A percentile compares a stretch with the other conserved stretches of the same genome.
These are phyloP conservation scores for Chlamydomonas applanata DNA, from an alignment of 139 green algal species.

Conservation along the genomic window DNA sequence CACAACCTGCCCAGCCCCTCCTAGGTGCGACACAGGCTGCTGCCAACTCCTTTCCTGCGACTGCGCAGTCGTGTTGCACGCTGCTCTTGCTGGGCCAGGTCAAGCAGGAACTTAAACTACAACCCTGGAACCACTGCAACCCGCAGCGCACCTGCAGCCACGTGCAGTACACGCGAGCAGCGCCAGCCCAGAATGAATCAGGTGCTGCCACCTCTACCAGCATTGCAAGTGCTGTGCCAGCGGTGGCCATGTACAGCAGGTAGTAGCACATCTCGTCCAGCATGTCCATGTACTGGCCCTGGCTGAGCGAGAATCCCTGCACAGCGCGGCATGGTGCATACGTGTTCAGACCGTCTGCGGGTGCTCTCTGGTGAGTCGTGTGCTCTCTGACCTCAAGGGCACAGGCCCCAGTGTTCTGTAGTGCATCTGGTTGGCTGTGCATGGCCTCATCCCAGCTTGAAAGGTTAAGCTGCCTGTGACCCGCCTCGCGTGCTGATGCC, in stretches of 20 bases:
- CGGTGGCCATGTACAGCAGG: constrained; percentile 9
- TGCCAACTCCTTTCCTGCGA: not conserved
- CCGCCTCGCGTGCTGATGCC: not conserved
- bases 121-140: not conserved
- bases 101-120: not conserved
- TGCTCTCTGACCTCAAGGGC: not conserved
- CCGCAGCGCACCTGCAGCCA: constrained; percentile 2
- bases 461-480: not conserved
- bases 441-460: not conserved
- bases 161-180: not conserved
- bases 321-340: not conserved
- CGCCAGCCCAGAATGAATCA: constrained; percentile 4
- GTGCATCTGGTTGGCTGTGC: not conserved
- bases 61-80: not conserved
- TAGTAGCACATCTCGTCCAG: constrained; percentile 22
- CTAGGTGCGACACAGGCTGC: not conserved
- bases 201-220: constrained; percentile 10
- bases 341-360: not conserved
- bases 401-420: not conserved
- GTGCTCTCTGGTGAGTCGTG: not conserved
- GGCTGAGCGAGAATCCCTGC: constrained; percentile 8
- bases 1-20: too few species aligned
- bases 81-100: too few species aligned
- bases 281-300: constrained; percentile 19
- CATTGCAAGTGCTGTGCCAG: not conserved